phyloP scores from a whole-genome alignment of 495 filamentous ascomycete species.

The Xanthoparmelia taractica region DNA sequence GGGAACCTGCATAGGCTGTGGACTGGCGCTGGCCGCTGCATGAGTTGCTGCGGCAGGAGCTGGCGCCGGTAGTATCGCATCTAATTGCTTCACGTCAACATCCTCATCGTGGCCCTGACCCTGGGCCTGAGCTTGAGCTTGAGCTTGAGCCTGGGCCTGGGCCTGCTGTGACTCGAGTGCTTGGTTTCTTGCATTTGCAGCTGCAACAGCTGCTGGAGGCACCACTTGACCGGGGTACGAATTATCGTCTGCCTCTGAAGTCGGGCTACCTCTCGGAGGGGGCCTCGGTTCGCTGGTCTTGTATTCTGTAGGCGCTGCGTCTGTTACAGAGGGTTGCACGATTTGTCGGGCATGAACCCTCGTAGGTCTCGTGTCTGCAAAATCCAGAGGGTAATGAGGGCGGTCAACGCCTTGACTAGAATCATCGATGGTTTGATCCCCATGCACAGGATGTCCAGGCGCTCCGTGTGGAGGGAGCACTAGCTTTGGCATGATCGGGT shows the following conservation, averaged over 20 bases:
- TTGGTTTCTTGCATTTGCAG: slow-evolving; percentile 19
- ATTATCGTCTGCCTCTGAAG: not conserved
- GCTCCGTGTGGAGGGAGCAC: slow-evolving; percentile 11
- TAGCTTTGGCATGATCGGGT: slow-evolving; percentile 14
- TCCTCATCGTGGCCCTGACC: slow-evolving; percentile 8
- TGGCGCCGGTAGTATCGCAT: slow-evolving; percentile 13
- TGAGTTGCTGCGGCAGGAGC: slow-evolving; percentile 7
- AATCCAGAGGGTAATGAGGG: slow-evolving; percentile 10
- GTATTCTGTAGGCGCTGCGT: not conserved
- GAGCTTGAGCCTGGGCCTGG: slow-evolving; percentile 9
- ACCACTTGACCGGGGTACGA: slow-evolving; percentile 19
- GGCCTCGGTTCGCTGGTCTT: not conserved
- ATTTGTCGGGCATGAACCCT: slow-evolving; percentile 5
- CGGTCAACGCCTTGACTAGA: slow-evolving; percentile 5
- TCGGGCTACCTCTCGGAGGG: not conserved
- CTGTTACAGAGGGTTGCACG: not conserved
- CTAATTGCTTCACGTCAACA: slow-evolving; percentile 6
- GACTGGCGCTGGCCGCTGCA: slow-evolving; percentile 7
- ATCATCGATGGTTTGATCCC: not conserved
- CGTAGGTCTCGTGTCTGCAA: not conserved
- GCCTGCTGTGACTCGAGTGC: slow-evolving; percentile 17
- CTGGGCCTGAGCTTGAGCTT: too few species aligned
- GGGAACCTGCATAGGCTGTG: slow-evolving; percentile 10
- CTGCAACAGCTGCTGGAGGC: slow-evolving; percentile 19
- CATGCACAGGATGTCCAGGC: slow-evolving; percentile 10